Base-by-base conservation (phyloP, 2,329 filamentous ascomycete species). In the Aphanocladium album region DNA sequence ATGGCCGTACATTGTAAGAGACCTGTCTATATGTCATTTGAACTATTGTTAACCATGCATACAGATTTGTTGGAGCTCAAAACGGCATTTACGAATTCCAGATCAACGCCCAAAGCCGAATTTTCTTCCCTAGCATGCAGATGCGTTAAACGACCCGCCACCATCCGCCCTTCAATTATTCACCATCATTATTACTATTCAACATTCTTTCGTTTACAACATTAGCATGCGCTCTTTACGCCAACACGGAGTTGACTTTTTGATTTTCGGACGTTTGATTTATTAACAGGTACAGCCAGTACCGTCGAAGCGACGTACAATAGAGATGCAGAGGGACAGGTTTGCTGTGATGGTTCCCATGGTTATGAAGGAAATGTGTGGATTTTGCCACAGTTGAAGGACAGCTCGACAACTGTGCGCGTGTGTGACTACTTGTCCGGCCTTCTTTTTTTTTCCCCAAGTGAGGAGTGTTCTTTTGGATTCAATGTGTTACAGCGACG, bases 51-150 rank as follows among this genome's bases (percentile, higher is more conserved):
- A 57, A 71, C 67, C 51, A 19, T 61, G 16, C 43, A 21, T 2
- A 27, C 4, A 88, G 85, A 60, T 88, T 83, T 66, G 77, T 87
- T 45, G 86, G 83, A 21, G 83, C 85, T 37, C 86, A 90, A 69
- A 86, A 90, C 65, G 89, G 89, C 60, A 88, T 93, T 58, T 90
- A 90, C 68, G 88, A 92, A 73, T 85, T 90, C 67, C 82, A 80
- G 37, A 80, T 93, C 64, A 86, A 91, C 69, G 67, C 86, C 19
- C 78, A 83, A 53, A 79, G 76, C 60, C 80, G 89, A 62, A 89
- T 85, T 71, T 74, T 80, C 35, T 82, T 79, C 64, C 83, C 85
- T 2, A 82, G 80, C 64, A 74, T 85, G 64, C 76, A 76, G 47
- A 74, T 83, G 71, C 79, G 81, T 62, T 87, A 66, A 79, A 55